phyloP scores from a whole-genome alignment of 192 early-diverging fungal genomes.

The Linderina pennispora region DNA sequence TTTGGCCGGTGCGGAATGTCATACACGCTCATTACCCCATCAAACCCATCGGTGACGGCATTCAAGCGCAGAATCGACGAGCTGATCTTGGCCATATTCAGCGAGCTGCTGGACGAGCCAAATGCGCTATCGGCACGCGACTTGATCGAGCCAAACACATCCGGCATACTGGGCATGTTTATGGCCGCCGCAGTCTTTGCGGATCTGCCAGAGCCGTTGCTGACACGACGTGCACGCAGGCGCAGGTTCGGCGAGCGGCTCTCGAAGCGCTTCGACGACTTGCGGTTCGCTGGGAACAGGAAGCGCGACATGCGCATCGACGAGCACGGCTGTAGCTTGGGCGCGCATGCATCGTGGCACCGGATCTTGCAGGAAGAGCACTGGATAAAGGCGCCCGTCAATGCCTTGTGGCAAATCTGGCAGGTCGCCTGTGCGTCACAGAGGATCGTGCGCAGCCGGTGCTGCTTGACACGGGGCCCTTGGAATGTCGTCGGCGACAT shows the following conservation, averaged over 20 bases:
- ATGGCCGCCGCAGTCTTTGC: neutral
- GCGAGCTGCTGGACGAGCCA: conserved; percentile 34
- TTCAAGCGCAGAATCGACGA: neutral
- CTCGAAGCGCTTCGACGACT: conserved; percentile 46
- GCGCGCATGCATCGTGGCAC: conserved; percentile 39
- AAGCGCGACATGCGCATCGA: conserved; percentile 49
- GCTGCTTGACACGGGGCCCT: conserved; percentile 42
- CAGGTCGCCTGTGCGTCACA: conserved; percentile 32
- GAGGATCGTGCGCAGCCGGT: conserved; percentile 38
- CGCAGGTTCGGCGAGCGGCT: conserved; percentile 41
- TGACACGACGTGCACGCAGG: conserved; percentile 18
- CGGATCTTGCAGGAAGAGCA: conserved; percentile 46
- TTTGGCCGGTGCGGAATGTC: conserved; percentile 7
- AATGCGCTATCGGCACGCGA: conserved; percentile 10
- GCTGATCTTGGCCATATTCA: conserved; percentile 8
- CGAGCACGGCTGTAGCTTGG: conserved; percentile 25
- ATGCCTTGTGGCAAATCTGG: conserved; percentile 18
- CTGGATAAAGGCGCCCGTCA: conserved; percentile 40
- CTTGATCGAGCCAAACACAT: too few relatives aligned
- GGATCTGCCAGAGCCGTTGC: conserved; percentile 12
- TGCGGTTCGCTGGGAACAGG: conserved; percentile 35
- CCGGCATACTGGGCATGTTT: conserved; percentile 13
- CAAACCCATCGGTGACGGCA: conserved; percentile 28
- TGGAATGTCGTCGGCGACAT: conserved; percentile 42
- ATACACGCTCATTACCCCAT: conserved; percentile 15